Evolutionary conservation across 2,329 filamentous ascomycete genomes (phyloP), one percentile per base, ranked within the genome.

Genomic region (Penicillium italicum): DNA sequence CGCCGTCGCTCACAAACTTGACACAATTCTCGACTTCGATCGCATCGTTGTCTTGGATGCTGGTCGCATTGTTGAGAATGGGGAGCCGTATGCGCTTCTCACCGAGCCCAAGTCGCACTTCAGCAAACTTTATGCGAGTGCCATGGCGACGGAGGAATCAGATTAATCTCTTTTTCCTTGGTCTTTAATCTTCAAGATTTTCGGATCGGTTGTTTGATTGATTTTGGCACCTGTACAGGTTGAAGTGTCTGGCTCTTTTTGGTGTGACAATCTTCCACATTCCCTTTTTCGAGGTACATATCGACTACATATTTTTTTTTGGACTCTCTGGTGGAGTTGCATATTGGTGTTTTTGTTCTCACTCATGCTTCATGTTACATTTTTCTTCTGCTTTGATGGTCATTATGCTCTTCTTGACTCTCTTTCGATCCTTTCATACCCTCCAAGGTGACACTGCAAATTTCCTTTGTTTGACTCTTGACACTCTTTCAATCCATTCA

Each of bases 1-100:
- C 48, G 76, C 79, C 0, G 79, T 85, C 2, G 81, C 81, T 5
- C 82, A 85, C 68, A 80, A 81, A 28, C 72, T 85, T 40, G 77
- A 82, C 36, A 74, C 72, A 0, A 74, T 75, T 42, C 67, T 75
- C 3, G 72, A 75, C 56, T 75, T 69, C 48, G 73, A 76, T 56
- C 72, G 69, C 40, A 64, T 75, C 28, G 64, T 72, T 10, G 66
- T 76, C 28, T 63, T 75, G 11, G 72, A 75, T 12, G 66, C 62
- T 7, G 72, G 73, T 22, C 64, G 62, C 24, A 52, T 76, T 31
- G 61, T 74, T 20, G 73, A 74, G 53, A 70, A 60, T 16, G 72
- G 72, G 12, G 69, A 70, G 41, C 73, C 75, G 0, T 69, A 70
- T 55, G 60, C 59, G 4, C 58, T 73, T 18, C 80, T 77, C 3